These are phyloP conservation scores for Fusarium sacchari DNA, from an alignment of 2,329 filamentous ascomycete species.

Conservation along the genomic window DNA sequence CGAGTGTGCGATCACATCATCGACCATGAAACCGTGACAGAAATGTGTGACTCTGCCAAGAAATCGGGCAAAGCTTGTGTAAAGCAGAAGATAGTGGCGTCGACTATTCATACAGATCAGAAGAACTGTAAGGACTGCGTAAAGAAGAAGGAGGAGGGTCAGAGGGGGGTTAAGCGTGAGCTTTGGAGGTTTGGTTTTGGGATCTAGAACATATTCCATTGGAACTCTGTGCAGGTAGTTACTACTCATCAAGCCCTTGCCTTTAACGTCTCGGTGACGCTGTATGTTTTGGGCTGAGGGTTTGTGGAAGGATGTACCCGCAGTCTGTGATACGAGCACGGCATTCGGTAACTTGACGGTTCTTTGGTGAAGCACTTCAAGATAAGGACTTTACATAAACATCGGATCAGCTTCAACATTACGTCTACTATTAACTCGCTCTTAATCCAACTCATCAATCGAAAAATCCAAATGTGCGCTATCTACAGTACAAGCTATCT, in stretches of 20 bases:
- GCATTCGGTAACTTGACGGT: neutral
- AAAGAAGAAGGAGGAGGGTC: neutral
- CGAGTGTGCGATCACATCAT: neutral
- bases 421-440: neutral
- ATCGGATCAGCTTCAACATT: no score
- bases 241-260: accelerated
- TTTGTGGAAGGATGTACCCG: neutral
- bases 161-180: neutral
- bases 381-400: neutral
- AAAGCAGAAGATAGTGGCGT: neutral
- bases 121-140: neutral
- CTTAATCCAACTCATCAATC: accelerated
- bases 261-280: neutral
- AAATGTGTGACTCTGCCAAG: neutral
- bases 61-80: neutral
- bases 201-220: accelerated
- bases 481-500: constrained; percentile 10
- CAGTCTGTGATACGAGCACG: neutral
- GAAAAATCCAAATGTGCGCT: neutral
- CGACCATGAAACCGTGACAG: neutral
- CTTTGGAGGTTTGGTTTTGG: neutral
- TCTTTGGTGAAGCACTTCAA: neutral
- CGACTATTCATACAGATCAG: neutral
- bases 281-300: neutral
- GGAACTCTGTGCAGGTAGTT: accelerated